Conservation (phyloP, 371 early-diverging fungal genomes). For the Mortierella sp. region DNA sequence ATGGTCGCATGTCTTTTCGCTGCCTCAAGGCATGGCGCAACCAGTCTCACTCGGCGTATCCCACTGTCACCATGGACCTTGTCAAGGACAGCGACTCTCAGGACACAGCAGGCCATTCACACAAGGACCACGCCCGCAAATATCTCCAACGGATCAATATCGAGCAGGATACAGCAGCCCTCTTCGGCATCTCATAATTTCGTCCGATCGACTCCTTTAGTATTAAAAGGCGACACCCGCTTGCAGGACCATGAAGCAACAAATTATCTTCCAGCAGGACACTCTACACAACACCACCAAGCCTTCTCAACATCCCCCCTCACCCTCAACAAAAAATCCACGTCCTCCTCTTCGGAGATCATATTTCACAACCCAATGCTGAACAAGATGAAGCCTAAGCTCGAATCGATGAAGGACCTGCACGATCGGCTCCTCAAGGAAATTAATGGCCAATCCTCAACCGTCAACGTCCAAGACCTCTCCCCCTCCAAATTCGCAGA, state of each 20-base stretch:
- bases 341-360: not conserved
- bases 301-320: slow-evolving; percentile 14
- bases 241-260: not conserved
- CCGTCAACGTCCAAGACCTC: slow-evolving; percentile 13
- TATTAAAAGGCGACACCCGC: not conserved
- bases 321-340: not conserved
- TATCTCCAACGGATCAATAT: slow-evolving; percentile 4
- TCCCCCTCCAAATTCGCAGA: slow-evolving; percentile 45
- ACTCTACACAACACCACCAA: not conserved
- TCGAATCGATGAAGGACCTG: slow-evolving; percentile 43
- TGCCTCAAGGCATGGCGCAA: slow-evolving; percentile 4
- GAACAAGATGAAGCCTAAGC: slow-evolving; percentile 54
- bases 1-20: slow-evolving; percentile 12
- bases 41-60: not conserved
- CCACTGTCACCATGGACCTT: not conserved
- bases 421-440: slow-evolving; percentile 47
- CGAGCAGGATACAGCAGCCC: not conserved
- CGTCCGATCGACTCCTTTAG: slow-evolving; percentile 10
- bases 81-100: not conserved
- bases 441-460: slow-evolving; percentile 32
- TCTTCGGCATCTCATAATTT: not conserved
- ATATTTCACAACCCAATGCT: slow-evolving; percentile 46
- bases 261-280: too few relatives aligned
- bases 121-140: not conserved
- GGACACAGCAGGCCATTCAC: not conserved